Base-by-base conservation (phyloP, 495 filamentous ascomycete species). In the Aspergillus campestris region DNA sequence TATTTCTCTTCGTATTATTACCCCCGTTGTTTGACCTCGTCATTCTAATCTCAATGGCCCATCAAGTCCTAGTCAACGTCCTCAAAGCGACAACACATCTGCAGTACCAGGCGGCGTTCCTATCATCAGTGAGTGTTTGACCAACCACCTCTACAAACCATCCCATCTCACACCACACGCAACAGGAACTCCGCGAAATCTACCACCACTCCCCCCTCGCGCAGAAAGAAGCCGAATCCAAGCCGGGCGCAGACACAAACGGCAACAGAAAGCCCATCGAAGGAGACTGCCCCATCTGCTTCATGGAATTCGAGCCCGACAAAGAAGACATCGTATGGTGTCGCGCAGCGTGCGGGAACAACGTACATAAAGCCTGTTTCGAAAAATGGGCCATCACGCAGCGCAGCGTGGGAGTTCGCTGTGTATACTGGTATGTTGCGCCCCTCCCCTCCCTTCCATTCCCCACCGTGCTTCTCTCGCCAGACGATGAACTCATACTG, bases 281-380 rank as follows among this genome's bases (percentile, higher is more conserved):
- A 30, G 86, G 81, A 10, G 83, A 91, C 50, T 91, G 87, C 50
- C 83, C 85, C 0, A 86, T 94, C 56, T 91, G 87, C 60, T 87
- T 82, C 55, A 78, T 69, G 51, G 79, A 84, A 35, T 79, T 89
- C 50, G 72, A 80, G 36, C 53, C 66, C 3, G 59, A 67, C 5
- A 65, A 68, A 5, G 81, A 84, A 45, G 61, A 70, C 0, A 73
- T 82, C 11, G 76, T 87, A 2, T 90, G 80, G 70, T 92, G 87
- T 58, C 77, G 77, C 42, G 75, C 77, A 3, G 72, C 78, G 0
- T 92, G 87, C 53, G 86, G 85, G 1, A 86, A 89, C 59, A 90
- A 92, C 50, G 71, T 90, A 8, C 87, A 92, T 59, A 75, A 73
- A 49, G 60, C 65, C 3, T 90, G 86, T 48, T 87, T 90, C 52